Evolutionary conservation across 2,329 filamentous ascomycete genomes (phyloP).

Genomic region (Sporothrix pallida): DNA sequence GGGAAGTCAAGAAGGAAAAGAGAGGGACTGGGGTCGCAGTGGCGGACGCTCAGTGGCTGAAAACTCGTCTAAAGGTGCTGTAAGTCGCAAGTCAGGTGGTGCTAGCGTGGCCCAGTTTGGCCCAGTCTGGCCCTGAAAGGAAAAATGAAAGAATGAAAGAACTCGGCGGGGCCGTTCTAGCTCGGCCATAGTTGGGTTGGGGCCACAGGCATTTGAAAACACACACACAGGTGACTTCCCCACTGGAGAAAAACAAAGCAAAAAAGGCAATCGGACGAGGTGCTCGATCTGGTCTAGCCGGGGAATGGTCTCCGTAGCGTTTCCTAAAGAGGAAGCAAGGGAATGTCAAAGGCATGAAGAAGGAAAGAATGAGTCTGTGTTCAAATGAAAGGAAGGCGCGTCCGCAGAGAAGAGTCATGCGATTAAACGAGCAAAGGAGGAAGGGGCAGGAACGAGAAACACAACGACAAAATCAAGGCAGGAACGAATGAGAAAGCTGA

Average conservation of each 20-base stretch:
- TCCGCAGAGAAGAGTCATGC: neutral
- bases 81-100: neutral
- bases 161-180: conserved; percentile 1
- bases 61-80: no score
- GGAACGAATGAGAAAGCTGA: neutral
- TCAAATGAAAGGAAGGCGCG: neutral
- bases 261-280: conserved; percentile 19
- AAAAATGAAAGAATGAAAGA: neutral
- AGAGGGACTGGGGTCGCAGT: no score
- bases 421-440: neutral
- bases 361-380: neutral
- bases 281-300: conserved; percentile 21
- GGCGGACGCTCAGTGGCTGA: neutral
- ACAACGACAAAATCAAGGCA: no score
- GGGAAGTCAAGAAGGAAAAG: neutral
- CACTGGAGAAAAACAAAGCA: neutral
- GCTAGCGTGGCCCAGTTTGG: no score
- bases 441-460: neutral
- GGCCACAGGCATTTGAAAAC: no score
- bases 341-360: neutral
- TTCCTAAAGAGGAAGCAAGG: neutral
- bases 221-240: neutral
- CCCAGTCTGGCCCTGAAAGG: neutral
- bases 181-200: neutral
- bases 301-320: neutral